Evolutionary conservation across 2,329 filamentous ascomycete species (phyloP), one percentile per base, ranked within the genome.

Genomic region (Coniochaeta sp.): DNA sequence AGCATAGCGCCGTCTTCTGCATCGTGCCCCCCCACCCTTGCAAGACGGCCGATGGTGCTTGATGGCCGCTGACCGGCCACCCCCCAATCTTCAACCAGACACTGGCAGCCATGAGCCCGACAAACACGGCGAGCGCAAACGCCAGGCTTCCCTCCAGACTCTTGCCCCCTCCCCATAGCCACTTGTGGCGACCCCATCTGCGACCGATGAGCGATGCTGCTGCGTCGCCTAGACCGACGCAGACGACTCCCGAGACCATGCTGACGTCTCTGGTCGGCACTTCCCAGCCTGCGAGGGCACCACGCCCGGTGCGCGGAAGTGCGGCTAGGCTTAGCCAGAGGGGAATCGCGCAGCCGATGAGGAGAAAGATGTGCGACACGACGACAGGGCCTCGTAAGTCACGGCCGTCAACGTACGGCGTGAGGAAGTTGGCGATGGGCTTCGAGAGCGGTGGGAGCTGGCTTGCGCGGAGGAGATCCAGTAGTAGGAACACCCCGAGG

Each of bases 111-210:
- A 88, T 74, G 54, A 98, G 79, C 0, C 93, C 95, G 4, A 82
- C 64, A 58, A 88, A 89, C 4, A 98, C 95, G 3, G 91, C 93
- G 4, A 78, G 74, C 1, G 88, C 89, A 73, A 99, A 98, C 0
- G 95, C 95, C 7, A 88, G 65, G 65, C 84, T 88, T 59, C 95
- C 95, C 74, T 99, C 93, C 1, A 99, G 80, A 64, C 91, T 96
- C 80, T 99, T 99, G 16, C 93, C 93, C 4, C 95, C 95, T 16
- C 91, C 90, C 95, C 95, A 99, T 26, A 93, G 82, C 95, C 95
- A 99, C 77, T 97, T 98, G 36, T 85, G 82, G 30, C 87, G 86
- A 3, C 95, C 95, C 71, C 88, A 96, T 19, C 93, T 86, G 36
- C 95, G 83, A 0, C 95, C 95, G 58, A 98, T 88, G 1, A 99